Percentiles rank a stretch among this genome's conserved stretches.
phyloP scores from a whole-genome alignment of 1,139 yeast genomes.

The Suhomyces bokatorum region DNA sequence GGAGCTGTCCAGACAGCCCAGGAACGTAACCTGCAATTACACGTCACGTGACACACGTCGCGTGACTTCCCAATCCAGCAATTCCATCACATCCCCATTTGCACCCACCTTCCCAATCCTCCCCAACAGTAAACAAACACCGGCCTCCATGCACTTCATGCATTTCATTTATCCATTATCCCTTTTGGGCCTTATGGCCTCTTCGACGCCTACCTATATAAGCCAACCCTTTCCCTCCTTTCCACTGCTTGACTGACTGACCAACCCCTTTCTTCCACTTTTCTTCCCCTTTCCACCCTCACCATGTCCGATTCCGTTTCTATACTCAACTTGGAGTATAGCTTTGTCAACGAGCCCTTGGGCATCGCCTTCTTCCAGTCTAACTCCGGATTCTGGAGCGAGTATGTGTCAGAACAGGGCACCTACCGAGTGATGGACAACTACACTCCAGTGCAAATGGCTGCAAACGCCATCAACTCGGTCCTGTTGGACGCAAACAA shows the following conservation, averaged over 20 bases:
- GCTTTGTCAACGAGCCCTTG: constrained; percentile 34
- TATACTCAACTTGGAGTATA: constrained; percentile 39
- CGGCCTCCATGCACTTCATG: background rate
- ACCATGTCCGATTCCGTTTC: constrained; percentile 20
- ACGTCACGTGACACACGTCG: constrained; percentile 3
- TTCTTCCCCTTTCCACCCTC: background rate
- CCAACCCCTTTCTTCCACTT: too few relatives aligned
- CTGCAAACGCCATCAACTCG: constrained; percentile 19
- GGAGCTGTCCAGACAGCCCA: too few relatives aligned
- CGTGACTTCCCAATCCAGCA: constrained; percentile 6
- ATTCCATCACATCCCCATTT: constrained; percentile 6
- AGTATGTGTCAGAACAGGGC: constrained; percentile 14
- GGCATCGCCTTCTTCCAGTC: constrained; percentile 29
- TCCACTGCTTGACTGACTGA: background rate
- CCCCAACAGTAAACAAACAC: constrained; percentile 9
- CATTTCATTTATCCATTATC: constrained; percentile 5
- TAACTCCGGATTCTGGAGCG: constrained; percentile 37
- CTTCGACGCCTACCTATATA: constrained; percentile 3
- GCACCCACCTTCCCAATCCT: constrained; percentile 4
- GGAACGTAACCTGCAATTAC: too few relatives aligned
- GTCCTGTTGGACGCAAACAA: constrained; percentile 9
- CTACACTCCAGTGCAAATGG: constrained; percentile 21
- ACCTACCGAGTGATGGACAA: constrained; percentile 30
- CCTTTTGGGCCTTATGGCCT: background rate
- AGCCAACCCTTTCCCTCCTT: background rate